Evolutionary conservation across 805 yeast genomes (phyloP).

Genomic region (Teunomyces tritomae): DNA sequence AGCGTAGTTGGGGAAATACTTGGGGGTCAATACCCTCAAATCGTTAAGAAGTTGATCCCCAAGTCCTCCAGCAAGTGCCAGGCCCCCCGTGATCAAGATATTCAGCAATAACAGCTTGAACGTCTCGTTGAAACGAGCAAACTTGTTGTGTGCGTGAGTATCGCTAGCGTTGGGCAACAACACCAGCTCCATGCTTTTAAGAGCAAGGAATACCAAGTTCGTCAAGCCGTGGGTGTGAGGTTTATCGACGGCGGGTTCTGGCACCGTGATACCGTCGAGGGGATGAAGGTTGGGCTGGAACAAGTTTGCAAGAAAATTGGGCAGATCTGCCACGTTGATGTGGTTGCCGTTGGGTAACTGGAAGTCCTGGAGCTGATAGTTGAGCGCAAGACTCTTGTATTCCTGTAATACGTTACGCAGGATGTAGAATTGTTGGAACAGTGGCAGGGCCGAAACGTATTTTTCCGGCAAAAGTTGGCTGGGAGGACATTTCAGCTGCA

Average conservation of each 20-base stretch:
- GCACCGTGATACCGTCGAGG: constrained; percentile 33
- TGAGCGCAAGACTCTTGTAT: constrained; percentile 26
- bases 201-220: constrained; percentile 33
- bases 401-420: constrained; percentile 34
- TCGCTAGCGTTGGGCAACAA: constrained; percentile 34
- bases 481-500: constrained; percentile 22
- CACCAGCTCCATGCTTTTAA: constrained; percentile 35
- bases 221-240: constrained; percentile 50
- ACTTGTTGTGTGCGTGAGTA: constrained; percentile 20
- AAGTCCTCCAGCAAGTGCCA: constrained; percentile 54
- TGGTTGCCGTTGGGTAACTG: constrained; percentile 59
- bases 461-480: constrained; percentile 17
- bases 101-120: constrained; percentile 36
- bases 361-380: constrained; percentile 34
- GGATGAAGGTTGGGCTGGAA: constrained; percentile 61
- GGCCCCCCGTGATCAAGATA: constrained; percentile 61
- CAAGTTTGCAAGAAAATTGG: constrained; percentile 59
- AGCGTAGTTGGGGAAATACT: constrained; percentile 46
- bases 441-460: constrained; percentile 17
- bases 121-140: constrained; percentile 37
- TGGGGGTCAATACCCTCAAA: constrained; percentile 42
- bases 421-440: constrained; percentile 37
- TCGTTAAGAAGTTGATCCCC: constrained; percentile 56
- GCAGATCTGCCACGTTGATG: constrained; percentile 46
- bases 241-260: constrained; percentile 40